Conservation (phyloP, 2,329 filamentous ascomycete genomes). For the Hymenoscyphus occultus region DNA sequence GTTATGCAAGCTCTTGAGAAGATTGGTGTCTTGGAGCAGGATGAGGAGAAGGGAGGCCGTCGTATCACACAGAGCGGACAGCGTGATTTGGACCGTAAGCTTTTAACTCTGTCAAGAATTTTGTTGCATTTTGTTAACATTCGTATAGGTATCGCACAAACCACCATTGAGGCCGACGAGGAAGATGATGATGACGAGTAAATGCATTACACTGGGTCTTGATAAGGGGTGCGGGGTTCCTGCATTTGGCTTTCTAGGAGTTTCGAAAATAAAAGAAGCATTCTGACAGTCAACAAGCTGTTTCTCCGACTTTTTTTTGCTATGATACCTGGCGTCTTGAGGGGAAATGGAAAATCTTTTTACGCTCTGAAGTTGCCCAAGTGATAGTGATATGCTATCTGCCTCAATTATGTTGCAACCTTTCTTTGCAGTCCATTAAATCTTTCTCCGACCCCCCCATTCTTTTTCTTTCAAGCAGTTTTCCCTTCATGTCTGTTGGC, state of each 20-base stretch:
- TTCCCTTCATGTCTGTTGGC: too few relatives aligned
- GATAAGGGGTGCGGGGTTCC: conserved; percentile 23
- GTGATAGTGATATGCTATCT: background rate
- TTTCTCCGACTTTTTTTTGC: conserved; percentile 1
- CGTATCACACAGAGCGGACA: conserved; percentile 97
- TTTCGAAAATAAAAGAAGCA: conserved; percentile 24
- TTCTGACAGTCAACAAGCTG: conserved; percentile 12
- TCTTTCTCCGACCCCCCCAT: too few relatives aligned
- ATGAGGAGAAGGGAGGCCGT: conserved; percentile 97
- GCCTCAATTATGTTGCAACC: background rate
- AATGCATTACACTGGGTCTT: conserved; percentile 36
- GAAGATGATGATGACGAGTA: conserved; percentile 69
- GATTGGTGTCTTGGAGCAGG: conserved; percentile 96
- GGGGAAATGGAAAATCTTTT: conserved; percentile 1
- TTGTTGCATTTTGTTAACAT: conserved; percentile 19
- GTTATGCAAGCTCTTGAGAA: conserved; percentile 97
- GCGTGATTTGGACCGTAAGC: conserved; percentile 90
- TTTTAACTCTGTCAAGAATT: background rate
- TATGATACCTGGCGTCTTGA: conserved; percentile 6
- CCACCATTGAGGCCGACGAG: conserved; percentile 70
- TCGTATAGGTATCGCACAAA: conserved; percentile 68
- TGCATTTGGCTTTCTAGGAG: conserved; percentile 26
- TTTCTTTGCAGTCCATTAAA: background rate
- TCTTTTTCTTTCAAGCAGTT: too few relatives aligned
- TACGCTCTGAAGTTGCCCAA: background rate